Percentiles rank a stretch among this genome's conserved stretches.
Conservation (phyloP, 2,329 filamentous ascomycete species). For the Claviceps spartinae region DNA sequence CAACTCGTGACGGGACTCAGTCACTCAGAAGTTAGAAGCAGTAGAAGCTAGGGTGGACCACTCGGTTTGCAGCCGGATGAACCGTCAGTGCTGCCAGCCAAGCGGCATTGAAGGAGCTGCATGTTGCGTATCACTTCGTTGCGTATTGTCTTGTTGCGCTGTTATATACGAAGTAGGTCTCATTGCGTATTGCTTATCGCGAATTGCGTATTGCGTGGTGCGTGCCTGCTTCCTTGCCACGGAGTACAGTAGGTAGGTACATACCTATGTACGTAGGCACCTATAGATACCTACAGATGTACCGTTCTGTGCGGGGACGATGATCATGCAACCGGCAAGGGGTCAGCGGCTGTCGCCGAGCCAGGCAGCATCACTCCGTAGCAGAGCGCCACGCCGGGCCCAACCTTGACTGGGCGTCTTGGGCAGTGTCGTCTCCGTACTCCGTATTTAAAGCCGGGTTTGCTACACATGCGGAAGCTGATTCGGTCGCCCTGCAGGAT, state of each 20-base stretch:
- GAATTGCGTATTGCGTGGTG: not conserved
- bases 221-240: not conserved
- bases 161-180: too few relatives aligned
- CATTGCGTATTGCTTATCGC: not conserved
- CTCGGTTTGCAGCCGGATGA: slow-evolving; percentile 26
- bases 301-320: too few relatives aligned
- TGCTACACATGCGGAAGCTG: not conserved
- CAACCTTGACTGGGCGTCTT: not conserved
- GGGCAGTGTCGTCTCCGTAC: not conserved
- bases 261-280: too few relatives aligned
- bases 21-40: slow-evolving; percentile 7
- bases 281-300: too few relatives aligned
- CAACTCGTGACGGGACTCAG: too few relatives aligned
- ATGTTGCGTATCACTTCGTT: too few relatives aligned
- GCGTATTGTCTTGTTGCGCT: too few relatives aligned
- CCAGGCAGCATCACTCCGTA: not conserved
- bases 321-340: not conserved
- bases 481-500: not conserved
- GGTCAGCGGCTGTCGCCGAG: not conserved
- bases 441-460: too few relatives aligned
- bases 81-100: not conserved
- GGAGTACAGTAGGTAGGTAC: too few relatives aligned
- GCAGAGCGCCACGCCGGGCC: not conserved
- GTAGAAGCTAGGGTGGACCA: slow-evolving; percentile 12
- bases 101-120: not conserved